Percentiles rank a stretch among this genome's conserved stretches.
Evolutionary conservation across 192 early-diverging fungal genomes (phyloP).

Genomic region (Coemansia interrupta): DNA sequence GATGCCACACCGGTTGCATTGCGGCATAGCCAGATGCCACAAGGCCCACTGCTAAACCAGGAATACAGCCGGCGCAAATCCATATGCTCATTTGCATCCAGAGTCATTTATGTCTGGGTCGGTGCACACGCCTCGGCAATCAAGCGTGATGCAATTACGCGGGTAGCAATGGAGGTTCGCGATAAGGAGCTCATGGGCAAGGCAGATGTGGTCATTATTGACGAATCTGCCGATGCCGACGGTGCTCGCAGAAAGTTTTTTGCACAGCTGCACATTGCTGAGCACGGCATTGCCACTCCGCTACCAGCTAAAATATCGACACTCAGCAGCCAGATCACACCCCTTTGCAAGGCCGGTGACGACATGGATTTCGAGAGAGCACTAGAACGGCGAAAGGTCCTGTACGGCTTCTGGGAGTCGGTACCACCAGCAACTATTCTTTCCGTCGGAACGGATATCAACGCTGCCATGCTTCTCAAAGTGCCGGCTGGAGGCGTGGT

Average conservation of each 20-base stretch:
- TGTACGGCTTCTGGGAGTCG: slow-evolving; percentile 51
- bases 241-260: slow-evolving; percentile 43
- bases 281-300: slow-evolving; percentile 10
- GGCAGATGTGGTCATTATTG: slow-evolving; percentile 30
- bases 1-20: background rate
- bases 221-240: slow-evolving; percentile 32
- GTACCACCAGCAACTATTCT: slow-evolving; percentile 45
- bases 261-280: slow-evolving; percentile 26
- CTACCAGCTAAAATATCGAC: slow-evolving; percentile 25
- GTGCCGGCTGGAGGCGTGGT: slow-evolving; percentile 44
- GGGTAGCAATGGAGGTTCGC: slow-evolving; percentile 44
- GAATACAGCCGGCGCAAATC: slow-evolving; percentile 40
- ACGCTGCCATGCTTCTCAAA: slow-evolving; percentile 41
- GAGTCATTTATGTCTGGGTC: slow-evolving; percentile 44
- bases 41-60: slow-evolving; percentile 19
- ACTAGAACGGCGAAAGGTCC: slow-evolving; percentile 41
- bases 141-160: slow-evolving; percentile 45
- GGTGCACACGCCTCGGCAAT: slow-evolving; percentile 40
- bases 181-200: slow-evolving; percentile 40
- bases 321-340: slow-evolving; percentile 31
- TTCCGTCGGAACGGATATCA: slow-evolving; percentile 33
- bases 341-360: slow-evolving; percentile 26
- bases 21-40: slow-evolving; percentile 7
- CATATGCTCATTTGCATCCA: slow-evolving; percentile 32
- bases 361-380: slow-evolving; percentile 49